These are phyloP conservation scores for Oryza meridionalis DNA, from an alignment of 176 grass and related monocot genomes.

Conservation along the genomic window DNA sequence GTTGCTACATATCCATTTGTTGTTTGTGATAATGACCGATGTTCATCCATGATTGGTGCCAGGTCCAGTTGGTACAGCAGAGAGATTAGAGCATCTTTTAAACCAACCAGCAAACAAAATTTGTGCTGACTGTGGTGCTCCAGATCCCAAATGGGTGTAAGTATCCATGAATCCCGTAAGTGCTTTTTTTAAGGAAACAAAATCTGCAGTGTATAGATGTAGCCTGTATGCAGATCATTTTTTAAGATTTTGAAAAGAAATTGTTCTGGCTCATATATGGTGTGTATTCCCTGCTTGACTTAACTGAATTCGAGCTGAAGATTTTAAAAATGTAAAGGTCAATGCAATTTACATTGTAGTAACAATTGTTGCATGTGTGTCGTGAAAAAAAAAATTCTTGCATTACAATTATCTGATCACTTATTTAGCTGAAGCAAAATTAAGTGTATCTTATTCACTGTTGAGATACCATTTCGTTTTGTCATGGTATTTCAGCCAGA, in stretches of 20 bases:
- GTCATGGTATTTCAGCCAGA: constrained; percentile 3
- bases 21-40: constrained; percentile 13
- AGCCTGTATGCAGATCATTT: not conserved
- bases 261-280: not conserved
- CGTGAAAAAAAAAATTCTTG: no score
- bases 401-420: not conserved
- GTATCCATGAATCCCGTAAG: constrained; percentile 39
- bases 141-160: constrained; percentile 98
- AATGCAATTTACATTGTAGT: not conserved
- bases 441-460: not conserved
- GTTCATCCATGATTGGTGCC: constrained; percentile 20
- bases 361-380: not conserved
- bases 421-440: not conserved
- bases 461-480: constrained; percentile 14
- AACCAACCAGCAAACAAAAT: constrained; percentile 70
- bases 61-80: constrained; percentile 37
- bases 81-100: constrained; percentile 71
- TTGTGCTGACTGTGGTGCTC: constrained; percentile 79
- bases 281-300: not conserved
- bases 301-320: not conserved
- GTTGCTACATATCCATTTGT: constrained; percentile 12
- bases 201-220: not conserved
- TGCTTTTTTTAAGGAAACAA: not conserved
- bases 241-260: not conserved
- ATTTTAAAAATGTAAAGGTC: constrained; percentile 25